These are phyloP conservation scores for Penicillium vulpinum DNA, from an alignment of 2,329 filamentous ascomycete species.

Conservation along the genomic window DNA sequence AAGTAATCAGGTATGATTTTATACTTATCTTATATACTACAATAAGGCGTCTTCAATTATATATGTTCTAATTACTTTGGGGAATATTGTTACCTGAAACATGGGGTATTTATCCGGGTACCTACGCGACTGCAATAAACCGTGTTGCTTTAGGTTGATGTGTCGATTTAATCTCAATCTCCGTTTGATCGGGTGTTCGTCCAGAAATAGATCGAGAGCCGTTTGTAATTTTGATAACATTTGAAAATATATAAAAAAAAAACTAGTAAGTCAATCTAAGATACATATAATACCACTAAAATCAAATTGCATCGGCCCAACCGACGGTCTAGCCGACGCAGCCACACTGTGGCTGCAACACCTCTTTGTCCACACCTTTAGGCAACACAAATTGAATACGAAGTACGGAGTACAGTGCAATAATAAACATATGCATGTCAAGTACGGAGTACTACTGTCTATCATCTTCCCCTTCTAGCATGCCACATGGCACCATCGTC, in stretches of 20 bases:
- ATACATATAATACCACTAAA: not conserved
- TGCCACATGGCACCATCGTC: constrained; percentile 26
- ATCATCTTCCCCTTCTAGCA: constrained; percentile 12
- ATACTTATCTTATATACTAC: no score
- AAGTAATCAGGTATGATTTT: no score
- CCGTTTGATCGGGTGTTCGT: constrained; percentile 4
- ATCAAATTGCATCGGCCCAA: not conserved
- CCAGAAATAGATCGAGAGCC: not conserved
- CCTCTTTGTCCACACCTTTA: not conserved
- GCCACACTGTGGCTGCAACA: constrained; percentile 8
- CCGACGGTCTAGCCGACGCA: not conserved
- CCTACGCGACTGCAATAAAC: not conserved
- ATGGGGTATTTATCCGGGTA: not conserved
- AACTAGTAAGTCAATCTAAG: no score
- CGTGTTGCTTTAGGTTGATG: not conserved
- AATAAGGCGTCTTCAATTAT: no score
- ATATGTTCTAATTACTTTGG: not conserved
- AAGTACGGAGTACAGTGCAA: no score
- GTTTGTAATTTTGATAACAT: no score
- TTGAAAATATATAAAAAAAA: no score
- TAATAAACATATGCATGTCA: constrained; percentile 5
- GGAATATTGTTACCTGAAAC: no score
- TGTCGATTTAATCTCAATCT: not conserved
- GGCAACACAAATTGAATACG: not conserved
- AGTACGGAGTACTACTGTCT: constrained; percentile 6